Evolutionary conservation across 164 flowering plant genomes (phyloP).

Genomic region (Sextonia rubra): DNA sequence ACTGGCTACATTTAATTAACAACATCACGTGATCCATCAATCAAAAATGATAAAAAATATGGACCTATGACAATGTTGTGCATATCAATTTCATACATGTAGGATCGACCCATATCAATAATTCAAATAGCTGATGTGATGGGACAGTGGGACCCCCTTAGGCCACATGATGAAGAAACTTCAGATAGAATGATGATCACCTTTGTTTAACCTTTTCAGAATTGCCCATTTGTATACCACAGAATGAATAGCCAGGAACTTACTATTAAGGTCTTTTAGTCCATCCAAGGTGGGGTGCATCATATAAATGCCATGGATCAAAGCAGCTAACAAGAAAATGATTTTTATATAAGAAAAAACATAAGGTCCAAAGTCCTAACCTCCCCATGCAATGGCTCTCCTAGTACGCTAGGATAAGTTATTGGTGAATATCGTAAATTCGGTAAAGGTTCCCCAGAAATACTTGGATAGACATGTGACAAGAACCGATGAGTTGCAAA

Average conservation of each 20-base stretch:
- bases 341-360: not conserved
- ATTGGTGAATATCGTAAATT: slow-evolving; percentile 80
- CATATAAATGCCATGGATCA: not conserved
- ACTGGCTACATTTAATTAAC: not conserved
- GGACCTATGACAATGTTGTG: not conserved
- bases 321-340: not conserved
- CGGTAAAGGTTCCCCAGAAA: slow-evolving; percentile 57
- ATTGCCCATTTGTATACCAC: not conserved
- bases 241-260: not conserved
- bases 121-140: too few relatives aligned
- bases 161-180: too few relatives aligned
- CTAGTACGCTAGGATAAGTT: slow-evolving; percentile 93
- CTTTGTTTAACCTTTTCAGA: not conserved
- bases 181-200: too few relatives aligned
- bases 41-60: not conserved
- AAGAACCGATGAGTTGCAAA: slow-evolving; percentile 83
- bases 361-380: slow-evolving; percentile 37
- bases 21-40: not conserved
- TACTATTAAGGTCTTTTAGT: not conserved
- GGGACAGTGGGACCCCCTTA: too few relatives aligned
- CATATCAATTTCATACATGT: not conserved
- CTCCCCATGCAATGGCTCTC: slow-evolving; percentile 99
- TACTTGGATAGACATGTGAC: slow-evolving; percentile 53
- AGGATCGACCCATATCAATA: not conserved
- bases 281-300: not conserved